Percentiles rank a stretch among this genome's conserved stretches.
Evolutionary conservation across 257 asterid genomes (phyloP).

Genomic region (Rhazya stricta): DNA sequence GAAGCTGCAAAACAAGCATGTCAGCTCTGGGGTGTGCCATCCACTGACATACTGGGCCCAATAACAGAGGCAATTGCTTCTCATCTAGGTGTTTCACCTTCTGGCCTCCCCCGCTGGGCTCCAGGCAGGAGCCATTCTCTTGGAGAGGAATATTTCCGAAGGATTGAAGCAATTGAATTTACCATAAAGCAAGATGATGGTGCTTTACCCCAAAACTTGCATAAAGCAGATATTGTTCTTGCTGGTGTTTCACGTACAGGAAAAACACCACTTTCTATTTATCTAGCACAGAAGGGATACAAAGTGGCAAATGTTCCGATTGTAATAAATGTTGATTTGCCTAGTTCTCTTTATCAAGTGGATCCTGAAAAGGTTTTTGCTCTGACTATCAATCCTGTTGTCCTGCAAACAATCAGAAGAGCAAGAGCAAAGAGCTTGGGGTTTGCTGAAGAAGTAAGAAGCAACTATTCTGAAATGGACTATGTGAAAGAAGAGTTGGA

Average conservation of each 20-base stretch:
- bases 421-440: constrained; percentile 86
- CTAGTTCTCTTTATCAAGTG: constrained; percentile 65
- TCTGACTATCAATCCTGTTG: constrained; percentile 71
- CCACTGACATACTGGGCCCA: constrained; percentile 74
- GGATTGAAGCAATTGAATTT: constrained; percentile 92
- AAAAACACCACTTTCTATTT: constrained; percentile 86
- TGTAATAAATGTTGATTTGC: constrained; percentile 62
- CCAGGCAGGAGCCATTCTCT: constrained; percentile 57
- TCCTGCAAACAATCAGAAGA: constrained; percentile 67
- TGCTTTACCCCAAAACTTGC: constrained; percentile 70
- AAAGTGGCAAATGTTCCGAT: constrained; percentile 93
- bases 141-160: constrained; percentile 65
- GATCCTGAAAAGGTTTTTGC: constrained; percentile 86
- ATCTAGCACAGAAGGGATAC: constrained; percentile 89
- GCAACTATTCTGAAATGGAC: constrained; percentile 73
- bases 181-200: constrained; percentile 98
- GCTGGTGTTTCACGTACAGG: constrained; percentile 92
- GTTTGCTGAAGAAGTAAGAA: constrained; percentile 38
- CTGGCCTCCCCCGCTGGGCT: constrained; percentile 94
- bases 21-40: constrained; percentile 71
- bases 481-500: constrained; percentile 64
- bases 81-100: constrained; percentile 84
- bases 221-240: constrained; percentile 69
- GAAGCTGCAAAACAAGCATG: constrained; percentile 86
- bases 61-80: constrained; percentile 74